Conservation (phyloP, 495 filamentous ascomycete species). For the Neurospora sp. region DNA sequence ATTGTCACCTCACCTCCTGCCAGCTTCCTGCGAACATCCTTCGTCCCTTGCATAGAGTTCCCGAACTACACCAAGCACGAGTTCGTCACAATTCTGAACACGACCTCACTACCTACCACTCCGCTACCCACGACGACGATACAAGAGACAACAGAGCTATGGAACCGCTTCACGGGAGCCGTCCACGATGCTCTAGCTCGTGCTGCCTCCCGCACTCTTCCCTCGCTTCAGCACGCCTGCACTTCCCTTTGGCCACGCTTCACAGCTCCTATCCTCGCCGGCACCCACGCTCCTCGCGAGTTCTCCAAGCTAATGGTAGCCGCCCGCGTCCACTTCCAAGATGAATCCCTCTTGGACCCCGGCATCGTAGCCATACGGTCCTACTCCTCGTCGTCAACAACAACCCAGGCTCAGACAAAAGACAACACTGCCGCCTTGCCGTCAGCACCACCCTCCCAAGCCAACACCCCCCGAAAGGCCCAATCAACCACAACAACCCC, state of each 20-base stretch:
- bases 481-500: slow-evolving; percentile 3
- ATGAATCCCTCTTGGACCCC: slow-evolving; percentile 61
- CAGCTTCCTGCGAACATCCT: slow-evolving; percentile 58
- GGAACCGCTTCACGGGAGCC: slow-evolving; percentile 64
- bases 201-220: slow-evolving; percentile 53
- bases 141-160: slow-evolving; percentile 52
- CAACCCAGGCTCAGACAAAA: not conserved
- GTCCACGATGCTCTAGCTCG: slow-evolving; percentile 66
- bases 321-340: slow-evolving; percentile 64
- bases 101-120: slow-evolving; percentile 19
- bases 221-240: slow-evolving; percentile 47
- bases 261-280: slow-evolving; percentile 52
- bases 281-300: slow-evolving; percentile 60
- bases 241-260: slow-evolving; percentile 60
- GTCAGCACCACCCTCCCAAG: slow-evolving; percentile 8
- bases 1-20: slow-evolving; percentile 66
- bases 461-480: not conserved
- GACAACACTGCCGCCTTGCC: slow-evolving; percentile 2
- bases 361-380: slow-evolving; percentile 45
- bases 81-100: slow-evolving; percentile 60
- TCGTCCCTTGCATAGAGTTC: slow-evolving; percentile 74
- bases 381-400: not conserved
- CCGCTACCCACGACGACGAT: slow-evolving; percentile 28
- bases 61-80: slow-evolving; percentile 75
- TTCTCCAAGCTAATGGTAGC: slow-evolving; percentile 72